Conservation (phyloP, 805 yeast genomes). For the Nakazawaea ambrosiae region DNA sequence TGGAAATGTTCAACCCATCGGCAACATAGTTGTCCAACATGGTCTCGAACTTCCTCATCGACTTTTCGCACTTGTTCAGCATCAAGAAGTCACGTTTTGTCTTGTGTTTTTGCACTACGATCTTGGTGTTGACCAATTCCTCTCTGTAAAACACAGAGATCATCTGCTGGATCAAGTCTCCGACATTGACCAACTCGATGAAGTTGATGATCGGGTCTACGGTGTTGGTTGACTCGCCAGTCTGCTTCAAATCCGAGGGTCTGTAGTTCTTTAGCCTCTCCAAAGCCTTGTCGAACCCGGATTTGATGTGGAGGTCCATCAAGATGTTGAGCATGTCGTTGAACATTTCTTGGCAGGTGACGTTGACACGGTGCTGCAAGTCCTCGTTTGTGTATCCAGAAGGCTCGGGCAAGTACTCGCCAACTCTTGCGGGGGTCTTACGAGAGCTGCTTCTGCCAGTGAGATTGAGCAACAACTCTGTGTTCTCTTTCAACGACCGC, state of each 20-base stretch:
- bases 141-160: constrained; percentile 83
- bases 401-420: constrained; percentile 4
- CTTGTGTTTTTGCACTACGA: constrained; percentile 38
- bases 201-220: constrained; percentile 85
- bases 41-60: constrained; percentile 53
- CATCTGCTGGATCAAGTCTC: constrained; percentile 91
- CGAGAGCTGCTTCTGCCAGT: constrained; percentile 7
- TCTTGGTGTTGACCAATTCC: constrained; percentile 53
- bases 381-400: constrained; percentile 24
- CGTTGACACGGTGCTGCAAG: constrained; percentile 25
- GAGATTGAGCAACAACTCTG: constrained; percentile 51
- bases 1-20: constrained; percentile 86
- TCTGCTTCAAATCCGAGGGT: constrained; percentile 35
- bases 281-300: constrained; percentile 81
- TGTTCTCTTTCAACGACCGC: constrained; percentile 58
- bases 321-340: constrained; percentile 55
- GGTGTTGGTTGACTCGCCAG: constrained; percentile 17
- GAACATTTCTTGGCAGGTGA: constrained; percentile 52
- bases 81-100: constrained; percentile 72
- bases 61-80: constrained; percentile 70
- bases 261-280: constrained; percentile 62
- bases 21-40: constrained; percentile 86
- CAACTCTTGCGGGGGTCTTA: neutral
- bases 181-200: constrained; percentile 86
- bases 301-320: constrained; percentile 68